Evolutionary conservation across 2,329 filamentous ascomycete species (phyloP), one percentile per base, ranked within the genome.

Genomic region (Sphaerulina vaccinii): DNA sequence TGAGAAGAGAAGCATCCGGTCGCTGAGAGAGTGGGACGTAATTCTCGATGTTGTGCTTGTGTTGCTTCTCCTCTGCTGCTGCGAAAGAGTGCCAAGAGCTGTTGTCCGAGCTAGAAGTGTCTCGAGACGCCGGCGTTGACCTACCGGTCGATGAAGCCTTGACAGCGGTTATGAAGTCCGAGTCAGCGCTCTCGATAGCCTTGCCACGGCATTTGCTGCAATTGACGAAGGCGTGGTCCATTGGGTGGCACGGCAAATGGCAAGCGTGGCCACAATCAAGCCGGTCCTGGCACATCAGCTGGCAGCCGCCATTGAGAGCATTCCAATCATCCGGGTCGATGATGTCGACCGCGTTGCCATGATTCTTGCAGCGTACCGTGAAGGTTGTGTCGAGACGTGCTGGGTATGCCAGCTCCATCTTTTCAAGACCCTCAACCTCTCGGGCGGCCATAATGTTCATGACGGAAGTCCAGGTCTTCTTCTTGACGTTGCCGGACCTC

Each of bases 191-290:
- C 23, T n/a, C 6, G 4, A 21, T 18, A n/a, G 43, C 1, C 21
- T 19, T 18, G 13, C 24, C 22, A 32, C 52, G 75, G 29, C 57
- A 58, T 23, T 37, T 39, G 38, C 21, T 23, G 52, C 56, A 57
- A 42, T 50, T 59, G 45, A 55, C 44, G 2, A 46, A 8, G 18
- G 68, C 60, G 54, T 77, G 73, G 0, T 62, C 32, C 38, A 74
- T 73, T 13, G 73, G 71, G 59, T 84, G 82, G 55, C 82, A 85
- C 32, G 59, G 69, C 2, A 79, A 60, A 3, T 63, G 62, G 61
- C 82, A 85, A 24, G 44, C 37, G 59, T 85, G 82, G 1, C 78
- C 78, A 56, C 82, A 84, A 1, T 63, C 54, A 42, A 78, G 62
- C 22, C 19, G 60, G 44, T 62, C 68, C 2, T 65, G 69, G 59